Evolutionary conservation across 176 grass and related monocot species (phyloP).

Genomic region (Carex parvula): DNA sequence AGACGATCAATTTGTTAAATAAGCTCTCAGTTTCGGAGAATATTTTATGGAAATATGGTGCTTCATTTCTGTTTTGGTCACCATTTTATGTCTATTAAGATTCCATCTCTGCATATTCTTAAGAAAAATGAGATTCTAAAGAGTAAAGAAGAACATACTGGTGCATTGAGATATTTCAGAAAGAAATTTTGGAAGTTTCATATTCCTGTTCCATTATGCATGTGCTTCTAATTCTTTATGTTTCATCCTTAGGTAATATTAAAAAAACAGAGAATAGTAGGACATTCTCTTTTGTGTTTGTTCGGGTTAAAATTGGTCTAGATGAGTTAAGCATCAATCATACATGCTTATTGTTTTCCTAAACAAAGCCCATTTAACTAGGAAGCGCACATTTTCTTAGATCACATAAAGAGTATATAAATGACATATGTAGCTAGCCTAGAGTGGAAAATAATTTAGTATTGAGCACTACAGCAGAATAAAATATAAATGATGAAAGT

Average conservation of each 20-base stretch:
- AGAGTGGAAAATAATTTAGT: background rate
- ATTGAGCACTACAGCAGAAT: background rate
- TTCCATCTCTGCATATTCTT: background rate
- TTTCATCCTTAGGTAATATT: background rate
- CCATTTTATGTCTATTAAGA: background rate
- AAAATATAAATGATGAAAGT: no score
- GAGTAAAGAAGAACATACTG: background rate
- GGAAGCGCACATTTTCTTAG: background rate
- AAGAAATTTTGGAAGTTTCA: background rate
- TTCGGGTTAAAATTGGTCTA: background rate
- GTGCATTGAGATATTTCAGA: background rate
- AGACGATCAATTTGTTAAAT: no score
- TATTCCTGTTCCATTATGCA: constrained; percentile 1
- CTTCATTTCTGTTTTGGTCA: background rate
- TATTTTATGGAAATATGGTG: background rate
- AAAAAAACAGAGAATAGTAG: background rate
- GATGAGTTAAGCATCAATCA: background rate
- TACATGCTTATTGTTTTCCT: background rate
- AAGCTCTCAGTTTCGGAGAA: background rate
- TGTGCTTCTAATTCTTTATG: background rate
- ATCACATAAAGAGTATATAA: background rate
- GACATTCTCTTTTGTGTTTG: background rate
- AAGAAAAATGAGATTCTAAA: background rate
- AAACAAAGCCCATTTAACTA: background rate
- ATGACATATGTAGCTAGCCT: background rate